Percentiles rank a stretch among this genome's conserved stretches.
Evolutionary conservation across 2,329 filamentous ascomycete species (phyloP).

Genomic region (Aureobasidium musti): DNA sequence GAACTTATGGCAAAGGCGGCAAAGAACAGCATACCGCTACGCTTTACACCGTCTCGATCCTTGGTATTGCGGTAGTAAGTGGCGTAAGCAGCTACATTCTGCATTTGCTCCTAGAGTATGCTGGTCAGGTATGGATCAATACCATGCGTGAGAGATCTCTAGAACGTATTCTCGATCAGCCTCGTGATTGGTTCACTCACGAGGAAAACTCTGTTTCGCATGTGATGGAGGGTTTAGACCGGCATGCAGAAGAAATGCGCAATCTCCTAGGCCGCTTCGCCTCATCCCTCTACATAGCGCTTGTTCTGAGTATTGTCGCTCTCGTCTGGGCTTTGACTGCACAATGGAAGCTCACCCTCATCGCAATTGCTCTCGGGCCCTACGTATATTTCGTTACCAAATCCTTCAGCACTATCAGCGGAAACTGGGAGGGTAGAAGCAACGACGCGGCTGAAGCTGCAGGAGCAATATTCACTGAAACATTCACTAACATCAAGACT

Average conservation of each 20-base stretch:
- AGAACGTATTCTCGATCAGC: constrained; percentile 70
- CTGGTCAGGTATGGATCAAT: constrained; percentile 76
- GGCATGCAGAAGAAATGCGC: constrained; percentile 83
- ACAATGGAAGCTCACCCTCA: constrained; percentile 78
- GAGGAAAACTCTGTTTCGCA: constrained; percentile 63
- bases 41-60: constrained; percentile 69
- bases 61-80: constrained; percentile 68
- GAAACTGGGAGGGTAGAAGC: constrained; percentile 70
- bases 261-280: constrained; percentile 78
- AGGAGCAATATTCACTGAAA: constrained; percentile 68
- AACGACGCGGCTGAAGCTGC: constrained; percentile 64
- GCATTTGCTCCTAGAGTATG: constrained; percentile 70
- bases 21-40: constrained; percentile 55
- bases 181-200: constrained; percentile 74
- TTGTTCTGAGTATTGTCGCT: constrained; percentile 67
- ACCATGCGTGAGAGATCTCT: constrained; percentile 68
- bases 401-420: constrained; percentile 64
- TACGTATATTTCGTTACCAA: constrained; percentile 67
- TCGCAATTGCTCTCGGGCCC: constrained; percentile 69
- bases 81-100: constrained; percentile 65
- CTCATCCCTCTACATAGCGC: constrained; percentile 66
- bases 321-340: constrained; percentile 72
- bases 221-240: constrained; percentile 72
- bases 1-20: constrained; percentile 63
- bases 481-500: constrained; percentile 75